A percentile compares a stretch with the other conserved stretches of the same genome.
Evolutionary conservation across 768 basidiomycete species (phyloP).

Genomic region (Naganishia vishniacii): DNA sequence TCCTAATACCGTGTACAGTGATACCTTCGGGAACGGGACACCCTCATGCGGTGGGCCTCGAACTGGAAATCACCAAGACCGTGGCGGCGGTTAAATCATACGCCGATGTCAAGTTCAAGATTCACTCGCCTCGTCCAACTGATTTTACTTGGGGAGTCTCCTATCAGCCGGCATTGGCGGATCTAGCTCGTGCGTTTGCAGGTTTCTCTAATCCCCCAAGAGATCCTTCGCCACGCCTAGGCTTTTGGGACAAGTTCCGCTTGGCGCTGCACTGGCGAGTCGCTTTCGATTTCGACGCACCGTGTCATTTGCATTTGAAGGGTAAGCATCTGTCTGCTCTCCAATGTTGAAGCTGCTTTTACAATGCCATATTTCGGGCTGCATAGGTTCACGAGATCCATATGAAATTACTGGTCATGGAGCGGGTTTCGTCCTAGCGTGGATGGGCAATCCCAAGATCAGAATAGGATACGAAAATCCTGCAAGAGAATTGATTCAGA

Average conservation of each 20-base stretch:
- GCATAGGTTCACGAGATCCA: conserved; percentile 83
- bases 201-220: conserved; percentile 68
- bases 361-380: neutral
- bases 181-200: conserved; percentile 75
- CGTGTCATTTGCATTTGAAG: conserved; percentile 78
- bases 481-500: conserved; percentile 73
- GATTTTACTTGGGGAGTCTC: conserved; percentile 85
- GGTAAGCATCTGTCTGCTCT: no score
- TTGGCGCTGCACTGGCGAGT: conserved; percentile 74
- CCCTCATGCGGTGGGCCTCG: conserved; percentile 56
- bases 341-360: no score
- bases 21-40: conserved; percentile 57
- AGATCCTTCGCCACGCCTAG: conserved; percentile 74
- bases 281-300: conserved; percentile 58
- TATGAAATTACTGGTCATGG: conserved; percentile 64
- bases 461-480: conserved; percentile 65
- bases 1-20: conserved; percentile 67
- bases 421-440: conserved; percentile 80
- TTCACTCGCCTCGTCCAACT: conserved; percentile 63
- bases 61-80: conserved; percentile 72
- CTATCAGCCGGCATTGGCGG: conserved; percentile 77
- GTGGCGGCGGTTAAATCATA: conserved; percentile 95
- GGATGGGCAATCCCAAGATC: conserved; percentile 69
- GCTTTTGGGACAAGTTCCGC: conserved; percentile 90
- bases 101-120: conserved; percentile 64